These are phyloP conservation scores for Thuja plicata DNA, from an alignment of 83 land plant species.

Conservation along the genomic window DNA sequence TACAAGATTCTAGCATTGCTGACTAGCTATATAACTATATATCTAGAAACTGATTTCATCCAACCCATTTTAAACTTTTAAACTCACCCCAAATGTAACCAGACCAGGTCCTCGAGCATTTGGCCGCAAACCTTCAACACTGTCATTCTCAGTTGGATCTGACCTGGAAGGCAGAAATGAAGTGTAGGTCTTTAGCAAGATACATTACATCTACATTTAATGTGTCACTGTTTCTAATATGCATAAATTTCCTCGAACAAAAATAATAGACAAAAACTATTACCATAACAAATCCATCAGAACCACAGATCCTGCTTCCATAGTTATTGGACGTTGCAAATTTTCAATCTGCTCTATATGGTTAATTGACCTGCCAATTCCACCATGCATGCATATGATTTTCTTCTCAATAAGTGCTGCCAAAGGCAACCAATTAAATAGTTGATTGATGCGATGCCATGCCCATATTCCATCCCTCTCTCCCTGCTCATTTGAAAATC, in stretches of 20 bases:
- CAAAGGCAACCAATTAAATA: conserved; percentile 96
- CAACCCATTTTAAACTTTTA: conserved; percentile 1
- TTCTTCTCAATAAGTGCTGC: conserved; percentile 94
- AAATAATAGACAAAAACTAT: conserved; percentile 14
- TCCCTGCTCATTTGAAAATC: conserved; percentile 51
- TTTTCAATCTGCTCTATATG: conserved; percentile 89
- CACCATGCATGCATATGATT: conserved; percentile 99
- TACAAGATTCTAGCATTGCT: neutral
- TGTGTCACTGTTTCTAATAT: neutral
- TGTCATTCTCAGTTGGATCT: conserved; percentile 87
- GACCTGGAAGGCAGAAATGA: conserved; percentile 45
- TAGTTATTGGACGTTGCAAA: conserved; percentile 89
- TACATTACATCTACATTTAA: neutral
- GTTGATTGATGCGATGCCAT: conserved; percentile 89
- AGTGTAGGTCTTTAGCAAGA: neutral
- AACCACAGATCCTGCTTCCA: conserved; percentile 96
- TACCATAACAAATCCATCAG: conserved; percentile 97
- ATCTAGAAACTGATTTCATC: neutral
- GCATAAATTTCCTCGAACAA: neutral
- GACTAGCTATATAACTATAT: neutral
- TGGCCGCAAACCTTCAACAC: conserved; percentile 83
- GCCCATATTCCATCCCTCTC: conserved; percentile 98
- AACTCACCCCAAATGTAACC: conserved; percentile 82
- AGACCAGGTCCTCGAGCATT: conserved; percentile 87
- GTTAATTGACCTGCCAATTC: conserved; percentile 95